A percentile compares a stretch with the other conserved stretches of the same genome.
Evolutionary conservation across 2,329 filamentous ascomycete genomes (phyloP).

Genomic region (Cryphonectria nitschkei): DNA sequence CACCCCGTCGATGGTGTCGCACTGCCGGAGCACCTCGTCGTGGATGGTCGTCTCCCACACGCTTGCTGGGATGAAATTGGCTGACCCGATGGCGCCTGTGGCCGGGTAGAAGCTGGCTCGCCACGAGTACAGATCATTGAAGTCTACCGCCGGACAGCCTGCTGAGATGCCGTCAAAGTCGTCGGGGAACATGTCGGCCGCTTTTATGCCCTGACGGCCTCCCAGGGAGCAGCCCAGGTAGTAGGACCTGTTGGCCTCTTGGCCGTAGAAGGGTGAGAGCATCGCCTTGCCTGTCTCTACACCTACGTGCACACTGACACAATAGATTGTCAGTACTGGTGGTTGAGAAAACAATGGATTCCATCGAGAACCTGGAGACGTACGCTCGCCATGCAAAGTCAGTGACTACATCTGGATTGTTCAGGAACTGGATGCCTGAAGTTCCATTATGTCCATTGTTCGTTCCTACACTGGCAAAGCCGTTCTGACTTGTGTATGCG

Average conservation of each 20-base stretch:
- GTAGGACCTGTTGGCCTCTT: slow-evolving; percentile 48
- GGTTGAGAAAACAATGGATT: neutral
- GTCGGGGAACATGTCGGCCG: slow-evolving; percentile 55
- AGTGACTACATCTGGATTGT: slow-evolving; percentile 41
- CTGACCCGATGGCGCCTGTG: slow-evolving; percentile 43
- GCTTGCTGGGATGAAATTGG: slow-evolving; percentile 45
- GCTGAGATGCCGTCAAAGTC: slow-evolving; percentile 63
- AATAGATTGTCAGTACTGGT: neutral
- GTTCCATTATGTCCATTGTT: slow-evolving; percentile 57
- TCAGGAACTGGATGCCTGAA: slow-evolving; percentile 36
- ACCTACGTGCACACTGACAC: slow-evolving; percentile 47
- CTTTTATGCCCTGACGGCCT: slow-evolving; percentile 60
- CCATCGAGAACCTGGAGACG: neutral
- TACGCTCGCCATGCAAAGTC: slow-evolving; percentile 43
- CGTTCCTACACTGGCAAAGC: slow-evolving; percentile 52
- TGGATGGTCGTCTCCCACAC: slow-evolving; percentile 43
- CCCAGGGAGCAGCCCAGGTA: slow-evolving; percentile 64
- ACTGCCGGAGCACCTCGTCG: slow-evolving; percentile 38
- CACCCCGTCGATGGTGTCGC: slow-evolving; percentile 30
- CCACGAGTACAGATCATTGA: slow-evolving; percentile 40
- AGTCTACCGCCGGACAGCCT: slow-evolving; percentile 47
- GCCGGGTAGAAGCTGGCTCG: slow-evolving; percentile 49
- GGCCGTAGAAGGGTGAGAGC: slow-evolving; percentile 50
- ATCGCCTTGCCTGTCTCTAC: slow-evolving; percentile 52
- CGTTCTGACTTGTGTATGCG: slow-evolving; percentile 46